Conservation (phyloP, 192 early-diverging fungal genomes). For the Paraglomus brasilianum region DNA sequence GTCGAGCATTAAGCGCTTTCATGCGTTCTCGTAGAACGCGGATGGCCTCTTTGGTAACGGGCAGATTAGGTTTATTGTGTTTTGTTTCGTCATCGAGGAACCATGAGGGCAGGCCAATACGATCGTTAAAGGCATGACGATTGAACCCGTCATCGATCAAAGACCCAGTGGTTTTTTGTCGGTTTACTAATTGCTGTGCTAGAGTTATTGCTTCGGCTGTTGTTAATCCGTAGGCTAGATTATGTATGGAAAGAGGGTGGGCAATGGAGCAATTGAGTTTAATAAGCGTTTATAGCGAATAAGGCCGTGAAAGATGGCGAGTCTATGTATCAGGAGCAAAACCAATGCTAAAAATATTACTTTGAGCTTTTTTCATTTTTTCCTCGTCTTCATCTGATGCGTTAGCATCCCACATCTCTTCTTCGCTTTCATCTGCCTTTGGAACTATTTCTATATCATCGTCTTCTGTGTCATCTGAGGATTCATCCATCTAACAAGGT, state of each 20-base stretch:
- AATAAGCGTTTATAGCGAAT: neutral
- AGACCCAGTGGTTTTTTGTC: conserved; percentile 73
- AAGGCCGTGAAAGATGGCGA: neutral
- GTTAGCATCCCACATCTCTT: conserved; percentile 57
- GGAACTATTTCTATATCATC: conserved; percentile 63
- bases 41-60: conserved; percentile 97
- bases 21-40: conserved; percentile 77
- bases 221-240: conserved; percentile 68
- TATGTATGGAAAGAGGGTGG: neutral
- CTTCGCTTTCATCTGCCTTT: conserved; percentile 42
- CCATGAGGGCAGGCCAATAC: conserved; percentile 84
- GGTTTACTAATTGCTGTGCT: conserved; percentile 78
- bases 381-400: conserved; percentile 59
- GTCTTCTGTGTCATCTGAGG: conserved; percentile 43
- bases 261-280: neutral
- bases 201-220: conserved; percentile 91
- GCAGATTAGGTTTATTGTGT: conserved; percentile 86
- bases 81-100: conserved; percentile 89
- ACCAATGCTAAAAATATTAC: conserved; percentile 4
- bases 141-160: conserved; percentile 93
- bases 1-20: conserved; percentile 90
- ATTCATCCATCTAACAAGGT: conserved; percentile 30
- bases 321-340: no score
- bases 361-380: conserved; percentile 48
- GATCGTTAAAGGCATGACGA: conserved; percentile 85